These are phyloP conservation scores for Coriaria nepalensis DNA, from an alignment of 306 rosid genomes.

Conservation along the genomic window DNA sequence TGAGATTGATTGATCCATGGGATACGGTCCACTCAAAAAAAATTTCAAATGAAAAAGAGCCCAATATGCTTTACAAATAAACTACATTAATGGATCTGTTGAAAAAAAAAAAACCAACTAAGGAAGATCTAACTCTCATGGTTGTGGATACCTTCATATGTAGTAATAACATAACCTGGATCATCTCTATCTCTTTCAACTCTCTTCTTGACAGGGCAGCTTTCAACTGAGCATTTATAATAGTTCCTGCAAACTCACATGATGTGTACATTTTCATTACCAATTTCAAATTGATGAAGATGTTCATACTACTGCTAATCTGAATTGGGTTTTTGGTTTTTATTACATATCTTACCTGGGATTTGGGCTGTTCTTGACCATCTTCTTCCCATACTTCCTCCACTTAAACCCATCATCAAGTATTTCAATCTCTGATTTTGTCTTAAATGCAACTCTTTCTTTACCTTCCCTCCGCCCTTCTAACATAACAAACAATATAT, in stretches of 20 bases:
- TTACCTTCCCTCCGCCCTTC: constrained; percentile 20
- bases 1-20: too few relatives aligned
- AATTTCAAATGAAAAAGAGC: too few relatives aligned
- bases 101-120: not conserved
- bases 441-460: constrained; percentile 58
- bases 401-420: constrained; percentile 80
- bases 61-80: not conserved
- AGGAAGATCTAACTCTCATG: constrained; percentile 32
- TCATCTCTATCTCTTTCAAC: constrained; percentile 88
- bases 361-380: constrained; percentile 83
- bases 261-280: not conserved
- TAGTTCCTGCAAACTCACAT: constrained; percentile 50
- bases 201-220: constrained; percentile 84
- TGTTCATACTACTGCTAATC: not conserved
- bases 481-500: constrained; percentile 22
- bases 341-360: constrained; percentile 43
- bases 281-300: too few relatives aligned
- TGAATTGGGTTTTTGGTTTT: too few relatives aligned
- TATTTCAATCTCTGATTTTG: constrained; percentile 59
- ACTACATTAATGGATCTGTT: not conserved
- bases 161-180: constrained; percentile 59
- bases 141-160: constrained; percentile 77
- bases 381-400: constrained; percentile 93
- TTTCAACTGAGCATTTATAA: constrained; percentile 68
- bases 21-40: too few relatives aligned